Base-by-base conservation (phyloP, 169 alveolate species). In the Sarcocystis neurona region DNA sequence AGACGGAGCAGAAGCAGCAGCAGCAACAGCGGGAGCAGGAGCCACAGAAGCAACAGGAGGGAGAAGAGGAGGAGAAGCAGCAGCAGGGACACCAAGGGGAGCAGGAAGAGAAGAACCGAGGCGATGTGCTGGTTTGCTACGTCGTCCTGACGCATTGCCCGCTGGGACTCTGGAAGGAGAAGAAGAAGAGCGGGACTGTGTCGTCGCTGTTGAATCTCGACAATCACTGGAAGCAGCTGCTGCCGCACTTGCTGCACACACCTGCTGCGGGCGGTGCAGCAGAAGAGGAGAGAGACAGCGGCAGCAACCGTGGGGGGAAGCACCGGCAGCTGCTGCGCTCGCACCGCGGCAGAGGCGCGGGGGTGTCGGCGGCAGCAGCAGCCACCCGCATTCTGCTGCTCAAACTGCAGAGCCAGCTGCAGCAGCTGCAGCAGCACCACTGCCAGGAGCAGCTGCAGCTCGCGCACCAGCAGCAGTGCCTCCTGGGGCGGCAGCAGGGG, bases 121-220 rank as follows among this genome's bases (percentile, higher is more conserved):
- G 8, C 43, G n/a, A 68, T 68, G 15, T 46, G 79, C 12, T 53
- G 10, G 41, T 4, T 39, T 72, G 82, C 56, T 72, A 56, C 53
- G 32, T 72, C 34, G 56, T 72, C 32, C 82, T 72, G 20, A 72
- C 82, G 47, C 82, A 72, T 53, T 72, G 82, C 46, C 82, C 82
- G 0, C 56, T 72, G n/a, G 34, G 41, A 47, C 47, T 72, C 23
- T 72, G 5, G 34, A n/a, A 56, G 6, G 82, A 72, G 39, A 72
- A 39, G 53, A 53, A 53, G 66, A 2, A 56, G n/a, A 47, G 41
- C 41, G 15, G 56, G 27, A 39, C 82, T 4, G 23, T 53, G 2
- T 48, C 82, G 53, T 5, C 44, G 20, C 82, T 72, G 5, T 43
- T 72, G 47, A 72, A 72, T 39, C 23, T 72, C 27, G 82, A 72